Conservation (phyloP, 306 rosid genomes). For the Biancaea sappan region DNA sequence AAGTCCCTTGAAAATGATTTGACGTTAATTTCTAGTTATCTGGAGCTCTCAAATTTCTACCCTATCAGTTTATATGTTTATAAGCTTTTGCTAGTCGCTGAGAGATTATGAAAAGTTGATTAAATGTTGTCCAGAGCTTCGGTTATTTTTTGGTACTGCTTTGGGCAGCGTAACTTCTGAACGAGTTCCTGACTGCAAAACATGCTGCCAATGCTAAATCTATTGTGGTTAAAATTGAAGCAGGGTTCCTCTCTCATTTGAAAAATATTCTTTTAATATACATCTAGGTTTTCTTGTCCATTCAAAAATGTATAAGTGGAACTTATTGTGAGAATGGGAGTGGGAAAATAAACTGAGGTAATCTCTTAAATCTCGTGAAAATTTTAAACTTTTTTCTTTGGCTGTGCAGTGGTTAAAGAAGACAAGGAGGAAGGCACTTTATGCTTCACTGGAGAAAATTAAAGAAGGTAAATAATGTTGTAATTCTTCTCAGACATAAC, state of each 20-base stretch:
- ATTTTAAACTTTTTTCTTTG: conserved; percentile 15
- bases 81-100: background rate
- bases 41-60: background rate
- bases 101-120: background rate
- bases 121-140: background rate
- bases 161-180: too few species aligned
- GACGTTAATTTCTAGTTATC: background rate
- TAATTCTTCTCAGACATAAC: background rate
- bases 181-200: too few species aligned
- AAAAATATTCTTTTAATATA: background rate
- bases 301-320: background rate
- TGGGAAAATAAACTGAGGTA: background rate
- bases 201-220: background rate
- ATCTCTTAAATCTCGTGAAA: conserved; percentile 24
- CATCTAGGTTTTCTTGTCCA: background rate
- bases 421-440: conserved; percentile 87
- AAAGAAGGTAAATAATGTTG: conserved; percentile 70
- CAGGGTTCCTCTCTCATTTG: background rate
- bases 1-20: background rate
- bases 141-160: background rate
- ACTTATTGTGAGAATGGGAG: background rate
- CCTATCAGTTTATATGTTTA: background rate
- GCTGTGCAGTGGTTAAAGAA: conserved; percentile 81
- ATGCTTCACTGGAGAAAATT: conserved; percentile 86
- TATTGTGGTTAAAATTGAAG: background rate